Base-by-base conservation (phyloP, 108 stramenopile genomes). In the Bacterosira constricta region DNA sequence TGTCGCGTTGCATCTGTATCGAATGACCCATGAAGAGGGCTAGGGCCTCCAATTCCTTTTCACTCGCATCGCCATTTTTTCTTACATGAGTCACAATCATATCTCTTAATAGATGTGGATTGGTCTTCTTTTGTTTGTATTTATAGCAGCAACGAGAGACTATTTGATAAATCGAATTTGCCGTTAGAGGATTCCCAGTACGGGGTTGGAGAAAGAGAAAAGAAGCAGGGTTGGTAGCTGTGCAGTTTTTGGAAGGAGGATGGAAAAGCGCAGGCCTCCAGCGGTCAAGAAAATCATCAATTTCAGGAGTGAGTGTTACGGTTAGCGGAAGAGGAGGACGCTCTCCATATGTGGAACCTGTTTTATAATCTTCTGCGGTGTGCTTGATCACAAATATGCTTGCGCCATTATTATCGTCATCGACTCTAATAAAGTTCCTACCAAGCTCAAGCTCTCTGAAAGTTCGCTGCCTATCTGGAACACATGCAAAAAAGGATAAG, bases 21-120 rank as follows among this genome's bases (percentile, higher is more conserved):
- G 85, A 86, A 69, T 94, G 93, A 1, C 93, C 93, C 93, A 94
- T 94, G 63, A 80, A 94, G 39, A 94, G 73, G 1, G 93, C 93
- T 50, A 94, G 55, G 1, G 90, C 90, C 69, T 94, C 93, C 53
- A 94, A 62, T 55, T 92, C 87, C 60, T 91, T 88, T 47, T 94
- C 93, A 15, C 85, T 85, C 0, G 90, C 93, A 65, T 92, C 76
- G 15, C 89, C 75, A 53, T 77, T 77, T 50, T 91, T 86, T 20
- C 93, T 79, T 0, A 94, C 89, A 58, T 94, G 93, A 0, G 93
- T 92, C 9, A 92, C 90, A 54, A 94, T 84, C 84, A 94, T 94
- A 47, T 91, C 90, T 21, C 93, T 66, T 31, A 94, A 66, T 30
- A 94, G 63, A 63, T 94, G 93, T 0, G 93, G 93, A 69, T 94